These are phyloP conservation scores for Macrolepiota dolichaula DNA, from an alignment of 768 basidiomycete genomes.

Conservation along the genomic window DNA sequence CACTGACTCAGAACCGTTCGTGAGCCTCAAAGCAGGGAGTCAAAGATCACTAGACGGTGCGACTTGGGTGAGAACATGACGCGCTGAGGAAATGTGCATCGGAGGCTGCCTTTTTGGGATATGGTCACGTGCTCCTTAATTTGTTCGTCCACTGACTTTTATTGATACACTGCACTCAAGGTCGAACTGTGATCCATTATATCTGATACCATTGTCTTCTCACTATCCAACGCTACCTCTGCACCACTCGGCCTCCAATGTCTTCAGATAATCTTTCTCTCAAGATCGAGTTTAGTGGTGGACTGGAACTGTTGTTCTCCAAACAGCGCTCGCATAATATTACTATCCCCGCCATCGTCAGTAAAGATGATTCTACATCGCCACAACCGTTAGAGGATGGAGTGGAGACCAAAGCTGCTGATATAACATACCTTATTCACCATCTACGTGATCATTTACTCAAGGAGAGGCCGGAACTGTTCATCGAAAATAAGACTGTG, in stretches of 20 bases:
- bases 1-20: not conserved
- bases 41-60: not conserved
- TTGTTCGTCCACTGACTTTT: not conserved
- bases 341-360: slow-evolving; percentile 46
- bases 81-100: not conserved
- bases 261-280: slow-evolving; percentile 24
- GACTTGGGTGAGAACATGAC: not conserved
- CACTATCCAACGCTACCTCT: not conserved
- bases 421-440: slow-evolving; percentile 75
- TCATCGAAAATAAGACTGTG: slow-evolving; percentile 86
- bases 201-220: not conserved
- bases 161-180: not conserved
- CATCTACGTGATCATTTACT: slow-evolving; percentile 76
- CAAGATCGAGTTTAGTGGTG: slow-evolving; percentile 79
- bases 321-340: slow-evolving; percentile 62
- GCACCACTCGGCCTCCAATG: not conserved
- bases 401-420: slow-evolving; percentile 39
- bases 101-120: not conserved
- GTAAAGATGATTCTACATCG: slow-evolving; percentile 30
- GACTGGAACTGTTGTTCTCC: slow-evolving; percentile 81
- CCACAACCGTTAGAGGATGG: slow-evolving; percentile 3
- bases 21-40: not conserved
- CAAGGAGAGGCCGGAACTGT: slow-evolving; percentile 84
- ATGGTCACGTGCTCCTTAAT: not conserved
- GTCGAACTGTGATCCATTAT: not conserved